Evolutionary conservation across 2,329 filamentous ascomycete species (phyloP), one percentile per base, ranked within the genome.

Genomic region (Apiospora sp.): DNA sequence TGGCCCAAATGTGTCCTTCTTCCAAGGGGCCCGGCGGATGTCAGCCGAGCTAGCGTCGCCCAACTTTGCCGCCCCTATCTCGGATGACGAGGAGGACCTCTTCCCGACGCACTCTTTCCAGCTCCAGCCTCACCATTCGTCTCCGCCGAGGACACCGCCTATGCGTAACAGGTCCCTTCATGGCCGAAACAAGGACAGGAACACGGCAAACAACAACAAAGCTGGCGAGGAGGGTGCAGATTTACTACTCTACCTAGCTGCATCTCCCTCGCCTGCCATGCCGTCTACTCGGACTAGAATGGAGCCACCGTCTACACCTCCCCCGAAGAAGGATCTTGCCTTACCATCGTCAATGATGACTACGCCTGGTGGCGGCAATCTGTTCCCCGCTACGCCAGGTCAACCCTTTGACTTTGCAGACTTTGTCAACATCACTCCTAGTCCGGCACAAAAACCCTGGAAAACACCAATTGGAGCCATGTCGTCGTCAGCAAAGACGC

Each of bases 381-480:
- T 92, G 67, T 90, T 91, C 78, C 90, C 93, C 70, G 91, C 90
- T 75, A 98, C 96, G 0, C 96, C 96, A 0, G 92, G 92, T 22
- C 93, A 95, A 79, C 85, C 83, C 68, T 97, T 98, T 83, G 97
- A 98, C 84, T 97, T 98, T 84, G 91, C 95, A 70, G 96, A 99
- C 81, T 99, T 98, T 83, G 92, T 98, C 80, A 98, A 98, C 83
- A 96, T 98, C 81, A 98, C 96, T 8, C 96, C 96, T 0, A 98
- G 94, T 79, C 96, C 96, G 27, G 96, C 94, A 37, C 96, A 98
- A 84, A 94, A 91, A 77, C 89, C 92, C 13, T 98, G 95, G 93
- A 94, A 93, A 81, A 97, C 95, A 0, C 95, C 94, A 14, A 82
- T 90, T 14, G 87, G 90, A 41, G 34, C 34, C 34, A 86, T 87